Percentiles rank a stretch among this genome's conserved stretches.
Conservation (phyloP, 1,284 basidiomycete genomes). For the Apiotrichum montevideense region DNA sequence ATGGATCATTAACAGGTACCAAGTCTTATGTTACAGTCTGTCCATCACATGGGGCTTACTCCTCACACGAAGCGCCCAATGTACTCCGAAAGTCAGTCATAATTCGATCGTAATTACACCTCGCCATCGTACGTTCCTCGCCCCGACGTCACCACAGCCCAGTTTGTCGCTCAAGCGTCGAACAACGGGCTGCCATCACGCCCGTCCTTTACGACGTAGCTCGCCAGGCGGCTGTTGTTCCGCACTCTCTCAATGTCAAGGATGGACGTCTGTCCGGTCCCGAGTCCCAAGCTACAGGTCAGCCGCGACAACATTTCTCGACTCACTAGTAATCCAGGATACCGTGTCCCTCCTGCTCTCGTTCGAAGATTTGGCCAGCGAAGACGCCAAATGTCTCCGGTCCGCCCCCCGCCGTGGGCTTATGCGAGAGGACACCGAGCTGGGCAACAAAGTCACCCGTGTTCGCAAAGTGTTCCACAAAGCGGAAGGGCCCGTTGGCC, state of each 20-base stretch:
- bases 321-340: constrained; percentile 27
- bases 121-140: too few species aligned
- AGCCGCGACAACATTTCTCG: neutral
- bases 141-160: too few species aligned
- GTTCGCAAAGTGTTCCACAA: constrained; percentile 30
- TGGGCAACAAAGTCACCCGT: constrained; percentile 21
- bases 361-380: constrained; percentile 26
- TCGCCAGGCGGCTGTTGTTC: neutral
- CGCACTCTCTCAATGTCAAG: neutral
- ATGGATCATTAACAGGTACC: too few species aligned
- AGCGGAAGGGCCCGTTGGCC: constrained; percentile 15
- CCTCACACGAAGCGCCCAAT: too few species aligned
- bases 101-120: too few species aligned
- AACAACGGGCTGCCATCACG: neutral
- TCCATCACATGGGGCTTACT: too few species aligned
- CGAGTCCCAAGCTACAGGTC: neutral
- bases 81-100: too few species aligned
- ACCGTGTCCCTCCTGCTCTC: constrained; percentile 23
- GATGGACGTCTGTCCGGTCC: neutral
- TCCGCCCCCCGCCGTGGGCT: neutral
- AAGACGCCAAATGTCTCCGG: constrained; percentile 17
- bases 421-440: constrained; percentile 15
- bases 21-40: too few species aligned
- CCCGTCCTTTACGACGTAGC: neutral
- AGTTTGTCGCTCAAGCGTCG: too few species aligned